A percentile compares a stretch with the other conserved stretches of the same genome.
phyloP scores from a whole-genome alignment of 805 yeast genomes.

The Sugiyamaella lignohabitans region DNA sequence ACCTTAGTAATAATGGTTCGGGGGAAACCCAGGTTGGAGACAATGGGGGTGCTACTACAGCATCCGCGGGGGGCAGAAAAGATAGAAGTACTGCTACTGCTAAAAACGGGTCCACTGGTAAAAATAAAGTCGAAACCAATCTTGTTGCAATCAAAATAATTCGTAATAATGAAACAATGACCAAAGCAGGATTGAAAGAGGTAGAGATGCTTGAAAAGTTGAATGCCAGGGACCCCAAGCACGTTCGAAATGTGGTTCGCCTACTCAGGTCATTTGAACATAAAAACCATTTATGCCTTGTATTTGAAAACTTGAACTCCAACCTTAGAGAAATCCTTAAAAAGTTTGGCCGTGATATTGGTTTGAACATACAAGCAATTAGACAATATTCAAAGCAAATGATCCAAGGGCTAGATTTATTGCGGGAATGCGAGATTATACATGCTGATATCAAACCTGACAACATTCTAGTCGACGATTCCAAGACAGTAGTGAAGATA shows the following conservation, averaged over 20 bases:
- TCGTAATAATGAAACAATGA: conserved; percentile 61
- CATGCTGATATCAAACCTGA: conserved; percentile 94
- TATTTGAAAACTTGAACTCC: conserved; percentile 72
- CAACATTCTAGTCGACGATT: conserved; percentile 61
- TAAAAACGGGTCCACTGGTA: too few relatives aligned
- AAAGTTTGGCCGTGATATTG: conserved; percentile 79
- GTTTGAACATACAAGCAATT: conserved; percentile 64
- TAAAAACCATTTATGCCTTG: conserved; percentile 78
- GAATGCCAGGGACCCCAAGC: conserved; percentile 53
- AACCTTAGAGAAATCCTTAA: conserved; percentile 69
- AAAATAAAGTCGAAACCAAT: too few relatives aligned
- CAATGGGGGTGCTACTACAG: too few relatives aligned
- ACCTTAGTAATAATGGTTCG: conserved; percentile 11
- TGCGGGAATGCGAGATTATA: conserved; percentile 64
- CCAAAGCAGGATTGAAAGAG: conserved; percentile 67
- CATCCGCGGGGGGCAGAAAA: too few relatives aligned
- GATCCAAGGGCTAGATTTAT: conserved; percentile 58
- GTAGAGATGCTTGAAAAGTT: conserved; percentile 67
- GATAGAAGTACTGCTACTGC: too few relatives aligned
- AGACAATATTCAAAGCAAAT: conserved; percentile 64
- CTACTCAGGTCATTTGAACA: conserved; percentile 74
- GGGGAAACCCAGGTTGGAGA: too few relatives aligned
- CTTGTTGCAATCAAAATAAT: conserved; percentile 52
- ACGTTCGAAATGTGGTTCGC: conserved; percentile 57
- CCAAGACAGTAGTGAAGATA: conserved; percentile 65